phyloP scores from a whole-genome alignment of 768 basidiomycete genomes.

The Cubamyces lactineus region DNA sequence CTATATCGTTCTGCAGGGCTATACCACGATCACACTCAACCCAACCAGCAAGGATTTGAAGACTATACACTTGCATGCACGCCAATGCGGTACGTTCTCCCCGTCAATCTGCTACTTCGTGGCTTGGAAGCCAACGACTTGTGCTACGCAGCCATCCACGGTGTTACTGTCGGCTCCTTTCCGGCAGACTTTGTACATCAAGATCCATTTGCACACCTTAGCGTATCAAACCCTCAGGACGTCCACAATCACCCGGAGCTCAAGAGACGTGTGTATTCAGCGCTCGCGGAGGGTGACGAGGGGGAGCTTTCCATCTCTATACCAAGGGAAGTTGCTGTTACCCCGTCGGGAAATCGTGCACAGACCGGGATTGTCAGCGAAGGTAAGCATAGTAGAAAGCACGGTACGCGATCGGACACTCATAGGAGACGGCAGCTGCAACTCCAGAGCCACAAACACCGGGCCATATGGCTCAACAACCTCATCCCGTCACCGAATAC shows the following conservation, averaged over 20 bases:
- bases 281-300: constrained; percentile 89
- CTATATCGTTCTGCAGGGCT: constrained; percentile 58
- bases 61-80: constrained; percentile 85
- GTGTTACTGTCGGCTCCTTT: constrained; percentile 71
- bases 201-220: constrained; percentile 72
- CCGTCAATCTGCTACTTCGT: constrained; percentile 22
- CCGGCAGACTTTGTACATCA: constrained; percentile 77
- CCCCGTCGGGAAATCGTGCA: constrained; percentile 53
- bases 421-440: constrained; percentile 44
- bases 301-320: constrained; percentile 93
- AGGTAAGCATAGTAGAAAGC: constrained; percentile 42
- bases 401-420: background rate
- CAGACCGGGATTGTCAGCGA: constrained; percentile 55
- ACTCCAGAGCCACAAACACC: constrained; percentile 87
- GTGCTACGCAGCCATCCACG: constrained; percentile 60
- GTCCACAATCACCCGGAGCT: constrained; percentile 90
- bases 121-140: constrained; percentile 32
- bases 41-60: constrained; percentile 80
- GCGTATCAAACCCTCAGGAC: constrained; percentile 69
- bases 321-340: constrained; percentile 70
- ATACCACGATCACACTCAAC: constrained; percentile 88
- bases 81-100: constrained; percentile 77
- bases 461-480: constrained; percentile 39
- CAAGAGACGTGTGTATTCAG: constrained; percentile 89
- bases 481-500: constrained; percentile 60